Percentiles rank a stretch among this genome's conserved stretches.
phyloP scores from a whole-genome alignment of 1,284 basidiomycete species.

The Pseudozyma tsukubaensis region DNA sequence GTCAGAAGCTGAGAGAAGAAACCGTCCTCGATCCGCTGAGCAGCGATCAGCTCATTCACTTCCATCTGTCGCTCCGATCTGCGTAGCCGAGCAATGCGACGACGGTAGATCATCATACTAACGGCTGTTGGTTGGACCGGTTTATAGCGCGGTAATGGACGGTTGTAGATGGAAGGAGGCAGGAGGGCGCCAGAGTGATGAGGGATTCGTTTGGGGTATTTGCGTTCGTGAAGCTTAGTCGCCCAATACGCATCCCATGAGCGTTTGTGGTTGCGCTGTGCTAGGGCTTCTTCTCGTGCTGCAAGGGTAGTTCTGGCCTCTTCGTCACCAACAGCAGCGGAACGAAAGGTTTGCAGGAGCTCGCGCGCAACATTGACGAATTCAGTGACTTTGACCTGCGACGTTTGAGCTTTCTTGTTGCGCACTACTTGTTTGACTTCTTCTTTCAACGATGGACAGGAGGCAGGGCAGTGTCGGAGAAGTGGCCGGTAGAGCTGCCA shows the following conservation, averaged over 20 bases:
- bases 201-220: slow-evolving; percentile 41
- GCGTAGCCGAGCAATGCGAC: slow-evolving; percentile 42
- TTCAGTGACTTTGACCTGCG: slow-evolving; percentile 8
- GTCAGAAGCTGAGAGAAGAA: slow-evolving; percentile 6
- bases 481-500: slow-evolving; percentile 55
- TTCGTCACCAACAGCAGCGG: slow-evolving; percentile 15
- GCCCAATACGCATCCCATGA: slow-evolving; percentile 28
- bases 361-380: slow-evolving; percentile 19
- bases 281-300: slow-evolving; percentile 14
- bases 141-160: slow-evolving; percentile 64
- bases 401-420: slow-evolving; percentile 30
- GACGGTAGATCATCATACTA: slow-evolving; percentile 64
- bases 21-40: slow-evolving; percentile 13
- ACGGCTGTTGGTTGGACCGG: slow-evolving; percentile 59
- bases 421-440: slow-evolving; percentile 21
- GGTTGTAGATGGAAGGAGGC: slow-evolving; percentile 58
- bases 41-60: slow-evolving; percentile 36
- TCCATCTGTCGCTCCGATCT: slow-evolving; percentile 46
- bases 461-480: slow-evolving; percentile 28
- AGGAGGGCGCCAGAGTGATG: slow-evolving; percentile 62
- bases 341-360: slow-evolving; percentile 11
- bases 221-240: slow-evolving; percentile 30
- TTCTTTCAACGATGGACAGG: slow-evolving; percentile 17
- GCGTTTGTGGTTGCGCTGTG: slow-evolving; percentile 17
- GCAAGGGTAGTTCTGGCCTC: slow-evolving; percentile 9